Evolutionary conservation across 371 early-diverging fungal species (phyloP).

Genomic region (Circinella minor): DNA sequence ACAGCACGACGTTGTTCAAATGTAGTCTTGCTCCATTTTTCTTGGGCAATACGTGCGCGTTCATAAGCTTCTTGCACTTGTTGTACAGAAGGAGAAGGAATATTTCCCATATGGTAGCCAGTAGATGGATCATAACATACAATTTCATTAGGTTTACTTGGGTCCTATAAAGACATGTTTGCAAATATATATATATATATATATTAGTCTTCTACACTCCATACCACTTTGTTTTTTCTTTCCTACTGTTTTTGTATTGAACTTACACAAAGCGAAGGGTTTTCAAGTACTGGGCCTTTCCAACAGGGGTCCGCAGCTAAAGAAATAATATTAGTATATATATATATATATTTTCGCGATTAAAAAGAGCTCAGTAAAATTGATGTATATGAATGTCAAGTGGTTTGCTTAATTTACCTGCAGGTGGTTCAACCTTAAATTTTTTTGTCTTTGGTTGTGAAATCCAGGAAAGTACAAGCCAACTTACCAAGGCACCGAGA

Average conservation of each 20-base stretch:
- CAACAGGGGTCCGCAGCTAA: constrained; percentile 54
- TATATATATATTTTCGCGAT: background rate
- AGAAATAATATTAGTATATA: background rate
- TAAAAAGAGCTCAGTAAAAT: background rate
- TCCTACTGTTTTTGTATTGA: background rate
- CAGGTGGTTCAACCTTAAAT: constrained; percentile 43
- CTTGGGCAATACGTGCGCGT: constrained; percentile 71
- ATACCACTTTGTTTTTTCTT: constrained; percentile 2
- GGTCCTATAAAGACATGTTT: constrained; percentile 40
- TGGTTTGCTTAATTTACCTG: constrained; percentile 27
- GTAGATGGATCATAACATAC: constrained; percentile 90
- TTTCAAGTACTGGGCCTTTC: constrained; percentile 58
- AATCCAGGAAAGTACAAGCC: constrained; percentile 32
- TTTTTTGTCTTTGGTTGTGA: constrained; percentile 36
- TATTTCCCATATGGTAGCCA: constrained; percentile 73
- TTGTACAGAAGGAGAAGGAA: constrained; percentile 59
- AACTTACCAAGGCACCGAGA: constrained; percentile 38
- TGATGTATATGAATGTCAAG: no score
- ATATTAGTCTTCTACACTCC: background rate
- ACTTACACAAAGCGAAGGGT: constrained; percentile 60
- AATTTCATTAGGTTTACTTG: constrained; percentile 61
- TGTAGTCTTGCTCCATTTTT: constrained; percentile 71
- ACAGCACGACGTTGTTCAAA: constrained; percentile 81
- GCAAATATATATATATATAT: no score
- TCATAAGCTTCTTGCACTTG: constrained; percentile 64